Conservation (phyloP, 2,329 filamentous ascomycete species). For the Cercospora sojina region DNA sequence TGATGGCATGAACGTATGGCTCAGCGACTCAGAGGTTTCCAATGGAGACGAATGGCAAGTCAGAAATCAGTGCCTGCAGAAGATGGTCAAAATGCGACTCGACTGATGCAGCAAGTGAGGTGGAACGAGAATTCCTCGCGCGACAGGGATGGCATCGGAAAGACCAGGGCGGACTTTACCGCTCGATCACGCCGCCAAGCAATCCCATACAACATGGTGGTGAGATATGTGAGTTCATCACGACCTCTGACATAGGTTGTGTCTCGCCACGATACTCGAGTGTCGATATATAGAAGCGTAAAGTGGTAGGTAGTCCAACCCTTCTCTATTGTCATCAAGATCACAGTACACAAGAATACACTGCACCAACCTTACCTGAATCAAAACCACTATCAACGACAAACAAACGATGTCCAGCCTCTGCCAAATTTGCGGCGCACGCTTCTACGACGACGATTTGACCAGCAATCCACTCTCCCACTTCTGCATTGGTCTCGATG, state of each 20-base stretch:
- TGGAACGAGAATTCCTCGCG: slow-evolving; percentile 1
- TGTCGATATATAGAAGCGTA: not conserved
- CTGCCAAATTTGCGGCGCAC: slow-evolving; percentile 15
- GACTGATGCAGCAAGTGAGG: not conserved
- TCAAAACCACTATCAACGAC: not conserved
- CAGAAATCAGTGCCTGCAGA: too few species aligned
- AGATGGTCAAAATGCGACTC: too few species aligned
- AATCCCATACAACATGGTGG: not conserved
- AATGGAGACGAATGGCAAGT: too few species aligned
- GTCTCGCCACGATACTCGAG: not conserved
- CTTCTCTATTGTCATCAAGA: not conserved
- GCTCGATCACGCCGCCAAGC: not conserved
- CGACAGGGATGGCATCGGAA: slow-evolving; percentile 1
- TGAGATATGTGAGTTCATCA: slow-evolving; percentile 6
- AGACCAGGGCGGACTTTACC: slow-evolving; percentile 9
- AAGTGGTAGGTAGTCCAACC: not conserved
- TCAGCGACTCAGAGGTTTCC: too few species aligned
- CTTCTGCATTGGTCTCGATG: slow-evolving; percentile 18
- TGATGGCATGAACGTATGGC: too few species aligned
- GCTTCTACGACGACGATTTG: slow-evolving; percentile 12
- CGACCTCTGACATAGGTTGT: not conserved
- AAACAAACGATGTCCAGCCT: slow-evolving; percentile 14
- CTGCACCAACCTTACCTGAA: not conserved
- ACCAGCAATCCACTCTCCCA: slow-evolving; percentile 10
- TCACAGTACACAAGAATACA: not conserved